Evolutionary conservation across 495 filamentous ascomycete species (phyloP).

Genomic region (Talaromyces borbonicus): DNA sequence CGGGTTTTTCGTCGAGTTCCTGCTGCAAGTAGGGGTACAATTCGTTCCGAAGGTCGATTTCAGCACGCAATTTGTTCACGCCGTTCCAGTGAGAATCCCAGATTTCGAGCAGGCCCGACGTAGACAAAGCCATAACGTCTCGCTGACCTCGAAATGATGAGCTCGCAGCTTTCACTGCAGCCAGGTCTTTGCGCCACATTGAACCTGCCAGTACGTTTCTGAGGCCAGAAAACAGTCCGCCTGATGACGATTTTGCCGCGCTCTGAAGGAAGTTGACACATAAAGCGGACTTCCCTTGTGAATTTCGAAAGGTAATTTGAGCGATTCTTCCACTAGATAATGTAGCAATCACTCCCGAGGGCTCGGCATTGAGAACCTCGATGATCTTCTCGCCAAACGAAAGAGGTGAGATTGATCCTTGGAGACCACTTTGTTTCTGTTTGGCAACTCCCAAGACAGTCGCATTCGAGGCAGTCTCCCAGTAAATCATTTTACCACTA

Average conservation of each 20-base stretch:
- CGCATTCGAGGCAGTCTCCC: conserved; percentile 85
- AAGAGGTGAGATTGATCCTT: conserved; percentile 60
- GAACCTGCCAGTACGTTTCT: conserved; percentile 59
- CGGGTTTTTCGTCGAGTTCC: conserved; percentile 14
- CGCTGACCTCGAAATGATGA: conserved; percentile 71
- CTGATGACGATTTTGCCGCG: conserved; percentile 30
- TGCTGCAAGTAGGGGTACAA: conserved; percentile 22
- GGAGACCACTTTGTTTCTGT: conserved; percentile 66
- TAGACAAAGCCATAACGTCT: conserved; percentile 67
- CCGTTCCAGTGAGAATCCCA: conserved; percentile 87
- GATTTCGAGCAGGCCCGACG: conserved; percentile 61
- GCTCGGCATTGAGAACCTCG: conserved; percentile 70
- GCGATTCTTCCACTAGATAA: conserved; percentile 79
- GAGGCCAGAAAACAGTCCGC: conserved; percentile 67
- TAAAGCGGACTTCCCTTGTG: conserved; percentile 75
- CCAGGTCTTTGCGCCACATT: conserved; percentile 61
- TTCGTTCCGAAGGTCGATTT: conserved; percentile 39
- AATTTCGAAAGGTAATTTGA: conserved; percentile 73
- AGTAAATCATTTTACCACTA: conserved; percentile 80
- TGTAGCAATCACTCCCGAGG: conserved; percentile 72
- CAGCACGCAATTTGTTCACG: conserved; percentile 43
- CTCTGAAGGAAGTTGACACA: conserved; percentile 58
- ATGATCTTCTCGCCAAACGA: conserved; percentile 67
- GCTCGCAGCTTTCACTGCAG: conserved; percentile 59
- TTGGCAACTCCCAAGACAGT: conserved; percentile 64